These are phyloP conservation scores for Podila minutissima DNA, from an alignment of 192 early-diverging fungal genomes.

Conservation along the genomic window DNA sequence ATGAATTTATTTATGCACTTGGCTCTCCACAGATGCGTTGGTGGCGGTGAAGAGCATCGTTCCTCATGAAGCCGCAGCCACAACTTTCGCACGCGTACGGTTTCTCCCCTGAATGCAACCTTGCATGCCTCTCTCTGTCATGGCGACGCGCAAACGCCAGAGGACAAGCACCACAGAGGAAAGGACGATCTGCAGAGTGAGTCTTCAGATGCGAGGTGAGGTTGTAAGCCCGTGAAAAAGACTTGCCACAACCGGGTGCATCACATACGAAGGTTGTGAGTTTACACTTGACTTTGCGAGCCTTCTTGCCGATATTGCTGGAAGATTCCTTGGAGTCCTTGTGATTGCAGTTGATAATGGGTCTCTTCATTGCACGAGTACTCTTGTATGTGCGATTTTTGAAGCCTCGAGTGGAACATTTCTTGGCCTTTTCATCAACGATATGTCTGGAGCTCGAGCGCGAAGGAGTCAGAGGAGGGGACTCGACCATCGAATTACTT, in stretches of 20 bases:
- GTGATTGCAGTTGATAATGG: neutral
- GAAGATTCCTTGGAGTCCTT: neutral
- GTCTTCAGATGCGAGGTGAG: slow-evolving; percentile 83
- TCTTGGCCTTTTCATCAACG: neutral
- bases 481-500: neutral
- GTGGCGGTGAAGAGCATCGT: slow-evolving; percentile 87
- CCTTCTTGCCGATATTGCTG: slow-evolving; percentile 6
- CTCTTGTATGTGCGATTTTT: too few species aligned
- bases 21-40: slow-evolving; percentile 3
- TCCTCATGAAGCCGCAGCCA: slow-evolving; percentile 78
- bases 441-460: slow-evolving; percentile 10
- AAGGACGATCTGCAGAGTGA: slow-evolving; percentile 79
- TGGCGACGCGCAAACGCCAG: slow-evolving; percentile 88
- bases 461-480: slow-evolving; percentile 7
- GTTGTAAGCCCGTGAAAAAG: slow-evolving; percentile 81
- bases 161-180: slow-evolving; percentile 74
- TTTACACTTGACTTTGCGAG: slow-evolving; percentile 33
- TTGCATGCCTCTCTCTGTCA: slow-evolving; percentile 89
- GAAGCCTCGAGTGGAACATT: neutral
- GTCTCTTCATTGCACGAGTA: too few species aligned
- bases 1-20: neutral
- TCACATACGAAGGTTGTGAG: slow-evolving; percentile 30
- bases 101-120: slow-evolving; percentile 81
- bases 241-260: slow-evolving; percentile 63
- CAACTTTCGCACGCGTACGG: slow-evolving; percentile 79